Evolutionary conservation across 2,329 filamentous ascomycete genomes (phyloP).

Genomic region (Xylariaceae sp.): DNA sequence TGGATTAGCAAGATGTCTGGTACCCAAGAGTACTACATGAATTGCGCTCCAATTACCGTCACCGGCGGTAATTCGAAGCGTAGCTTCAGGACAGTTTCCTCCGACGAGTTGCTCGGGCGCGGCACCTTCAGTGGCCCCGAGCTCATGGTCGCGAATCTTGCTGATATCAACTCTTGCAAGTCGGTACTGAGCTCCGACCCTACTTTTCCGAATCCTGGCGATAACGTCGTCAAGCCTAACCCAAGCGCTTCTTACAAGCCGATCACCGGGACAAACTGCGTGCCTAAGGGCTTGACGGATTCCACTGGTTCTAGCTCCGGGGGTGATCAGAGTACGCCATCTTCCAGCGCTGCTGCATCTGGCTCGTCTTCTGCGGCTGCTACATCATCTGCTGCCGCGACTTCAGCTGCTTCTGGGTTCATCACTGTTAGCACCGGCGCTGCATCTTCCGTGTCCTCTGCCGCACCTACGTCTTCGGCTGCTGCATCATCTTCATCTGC

Average conservation of each 20-base stretch:
- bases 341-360: slow-evolving; percentile 6
- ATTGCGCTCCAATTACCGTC: slow-evolving; percentile 66
- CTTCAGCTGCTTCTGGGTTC: background rate
- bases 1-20: slow-evolving; percentile 62
- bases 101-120: slow-evolving; percentile 29
- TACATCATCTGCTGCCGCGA: background rate
- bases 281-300: slow-evolving; percentile 30
- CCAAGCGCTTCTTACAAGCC: slow-evolving; percentile 32
- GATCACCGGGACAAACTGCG: slow-evolving; percentile 25
- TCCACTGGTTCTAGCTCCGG: slow-evolving; percentile 13
- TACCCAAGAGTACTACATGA: slow-evolving; percentile 67
- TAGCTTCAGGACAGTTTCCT: background rate
- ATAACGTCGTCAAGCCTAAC: slow-evolving; percentile 44
- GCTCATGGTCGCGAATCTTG: slow-evolving; percentile 68
- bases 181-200: slow-evolving; percentile 53
- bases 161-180: slow-evolving; percentile 47
- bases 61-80: slow-evolving; percentile 33
- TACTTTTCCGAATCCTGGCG: slow-evolving; percentile 62
- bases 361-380: slow-evolving; percentile 4
- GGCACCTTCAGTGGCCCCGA: slow-evolving; percentile 53
- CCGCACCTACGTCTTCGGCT: slow-evolving; percentile 7
- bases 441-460: slow-evolving; percentile 6
- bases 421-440: slow-evolving; percentile 9
- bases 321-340: too few species aligned
- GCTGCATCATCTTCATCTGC: slow-evolving; percentile 5